Evolutionary conservation across 495 filamentous ascomycete species (phyloP).

Genomic region (Aspergillus sclerotiicarbonarius): DNA sequence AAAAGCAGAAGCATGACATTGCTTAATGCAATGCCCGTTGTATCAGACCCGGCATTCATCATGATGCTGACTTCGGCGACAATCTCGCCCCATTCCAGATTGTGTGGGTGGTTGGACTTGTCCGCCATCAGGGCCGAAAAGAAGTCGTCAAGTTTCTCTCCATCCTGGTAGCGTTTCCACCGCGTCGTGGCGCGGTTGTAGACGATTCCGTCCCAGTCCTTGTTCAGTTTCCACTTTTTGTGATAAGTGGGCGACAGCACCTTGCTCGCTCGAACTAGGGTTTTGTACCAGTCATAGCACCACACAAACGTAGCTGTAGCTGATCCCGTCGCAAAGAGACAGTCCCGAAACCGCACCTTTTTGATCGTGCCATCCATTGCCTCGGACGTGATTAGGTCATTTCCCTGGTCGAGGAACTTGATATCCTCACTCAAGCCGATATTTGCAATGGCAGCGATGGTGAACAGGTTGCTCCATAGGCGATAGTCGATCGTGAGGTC

Average conservation of each 20-base stretch:
- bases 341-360: conserved; percentile 34
- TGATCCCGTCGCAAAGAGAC: conserved; percentile 32
- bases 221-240: conserved; percentile 13
- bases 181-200: conserved; percentile 29
- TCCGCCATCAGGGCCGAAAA: conserved; percentile 49
- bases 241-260: conserved; percentile 18
- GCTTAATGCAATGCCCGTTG: conserved; percentile 48
- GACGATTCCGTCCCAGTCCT: conserved; percentile 34
- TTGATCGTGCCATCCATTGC: conserved; percentile 30
- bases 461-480: conserved; percentile 43
- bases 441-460: conserved; percentile 52
- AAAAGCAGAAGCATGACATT: conserved; percentile 52
- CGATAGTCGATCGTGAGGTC: conserved; percentile 42
- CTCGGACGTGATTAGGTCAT: conserved; percentile 33
- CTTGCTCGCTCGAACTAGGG: conserved; percentile 17
- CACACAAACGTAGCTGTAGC: conserved; percentile 40
- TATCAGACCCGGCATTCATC: conserved; percentile 54
- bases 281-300: conserved; percentile 42
- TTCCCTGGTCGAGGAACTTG: conserved; percentile 41
- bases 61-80: conserved; percentile 29
- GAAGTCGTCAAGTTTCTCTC: conserved; percentile 53
- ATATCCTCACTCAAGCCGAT: conserved; percentile 47
- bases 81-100: conserved; percentile 26
- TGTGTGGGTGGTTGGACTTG: conserved; percentile 34
- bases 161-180: conserved; percentile 32